phyloP scores from a whole-genome alignment of 768 basidiomycete species.

The Dacryopinax primogenitus region DNA sequence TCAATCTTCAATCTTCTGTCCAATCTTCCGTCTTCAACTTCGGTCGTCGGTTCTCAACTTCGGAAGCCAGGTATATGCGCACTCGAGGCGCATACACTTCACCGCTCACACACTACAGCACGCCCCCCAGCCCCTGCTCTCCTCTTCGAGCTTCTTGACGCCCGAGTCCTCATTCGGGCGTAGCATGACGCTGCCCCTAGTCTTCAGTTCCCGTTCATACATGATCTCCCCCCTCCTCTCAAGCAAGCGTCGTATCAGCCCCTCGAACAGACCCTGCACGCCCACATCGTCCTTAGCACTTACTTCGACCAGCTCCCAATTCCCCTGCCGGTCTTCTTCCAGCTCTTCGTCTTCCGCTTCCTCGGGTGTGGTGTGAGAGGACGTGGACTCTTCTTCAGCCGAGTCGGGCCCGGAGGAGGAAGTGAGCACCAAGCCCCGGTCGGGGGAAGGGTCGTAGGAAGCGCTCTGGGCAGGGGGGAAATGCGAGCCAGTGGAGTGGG shows the following conservation, averaged over 20 bases:
- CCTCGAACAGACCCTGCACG: conserved; percentile 64
- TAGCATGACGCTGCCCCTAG: conserved; percentile 73
- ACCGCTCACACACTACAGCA: conserved; percentile 10
- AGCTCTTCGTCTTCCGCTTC: conserved; percentile 32
- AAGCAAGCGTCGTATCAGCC: conserved; percentile 70
- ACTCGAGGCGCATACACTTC: no score
- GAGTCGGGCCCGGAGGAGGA: conserved; percentile 5
- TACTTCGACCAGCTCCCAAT: conserved; percentile 81
- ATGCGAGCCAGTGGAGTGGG: background rate
- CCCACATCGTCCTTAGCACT: conserved; percentile 86
- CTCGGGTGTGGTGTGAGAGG: conserved; percentile 44
- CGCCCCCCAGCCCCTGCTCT: conserved; percentile 12
- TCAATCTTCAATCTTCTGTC: no score
- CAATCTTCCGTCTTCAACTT: no score
- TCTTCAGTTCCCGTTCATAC: conserved; percentile 62
- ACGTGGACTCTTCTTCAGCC: conserved; percentile 28
- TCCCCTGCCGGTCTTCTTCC: conserved; percentile 68
- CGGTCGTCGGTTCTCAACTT: no score
- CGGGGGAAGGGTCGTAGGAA: background rate
- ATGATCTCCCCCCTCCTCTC: conserved; percentile 65
- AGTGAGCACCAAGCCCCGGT: background rate
- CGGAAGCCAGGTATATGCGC: no score
- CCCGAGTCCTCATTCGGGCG: background rate
- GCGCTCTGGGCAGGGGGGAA: background rate
- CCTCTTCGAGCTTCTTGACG: conserved; percentile 13